These are phyloP conservation scores for Eucalyptus tenuipes DNA, from an alignment of 345 rosid genomes.

Conservation along the genomic window DNA sequence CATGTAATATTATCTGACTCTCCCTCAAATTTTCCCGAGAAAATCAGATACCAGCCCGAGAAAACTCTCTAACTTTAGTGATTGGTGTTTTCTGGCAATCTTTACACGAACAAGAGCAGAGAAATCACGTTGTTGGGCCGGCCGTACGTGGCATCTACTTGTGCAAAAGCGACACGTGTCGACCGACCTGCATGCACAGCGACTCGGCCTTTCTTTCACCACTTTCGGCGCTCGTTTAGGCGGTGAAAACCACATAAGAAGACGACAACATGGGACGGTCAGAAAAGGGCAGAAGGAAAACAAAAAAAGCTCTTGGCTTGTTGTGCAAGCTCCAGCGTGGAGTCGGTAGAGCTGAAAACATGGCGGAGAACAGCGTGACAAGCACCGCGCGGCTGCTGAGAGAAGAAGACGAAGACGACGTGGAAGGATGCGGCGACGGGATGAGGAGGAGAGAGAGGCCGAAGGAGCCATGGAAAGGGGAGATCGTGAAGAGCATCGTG, in stretches of 20 bases:
- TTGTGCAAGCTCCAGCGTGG: background rate
- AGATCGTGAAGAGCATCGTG: conserved; percentile 19
- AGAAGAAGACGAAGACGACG: background rate
- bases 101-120: background rate
- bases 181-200: background rate
- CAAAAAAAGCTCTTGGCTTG: background rate
- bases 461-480: conserved; percentile 21
- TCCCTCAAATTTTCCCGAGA: background rate
- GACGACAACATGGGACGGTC: background rate
- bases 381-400: background rate
- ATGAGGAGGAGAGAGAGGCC: background rate
- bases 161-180: background rate
- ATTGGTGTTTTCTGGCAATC: background rate
- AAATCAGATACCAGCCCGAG: background rate
- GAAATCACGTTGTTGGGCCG: background rate
- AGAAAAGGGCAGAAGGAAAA: background rate
- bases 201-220: background rate
- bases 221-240: background rate
- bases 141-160: background rate
- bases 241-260: background rate
- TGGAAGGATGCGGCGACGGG: background rate
- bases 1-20: background rate
- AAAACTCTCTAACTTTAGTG: background rate
- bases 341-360: background rate
- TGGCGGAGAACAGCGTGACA: background rate